Percentiles rank a stretch among this genome's conserved stretches.
Conservation (phyloP, 164 flowering plant genomes). For the Dillenia suffruticosa region DNA sequence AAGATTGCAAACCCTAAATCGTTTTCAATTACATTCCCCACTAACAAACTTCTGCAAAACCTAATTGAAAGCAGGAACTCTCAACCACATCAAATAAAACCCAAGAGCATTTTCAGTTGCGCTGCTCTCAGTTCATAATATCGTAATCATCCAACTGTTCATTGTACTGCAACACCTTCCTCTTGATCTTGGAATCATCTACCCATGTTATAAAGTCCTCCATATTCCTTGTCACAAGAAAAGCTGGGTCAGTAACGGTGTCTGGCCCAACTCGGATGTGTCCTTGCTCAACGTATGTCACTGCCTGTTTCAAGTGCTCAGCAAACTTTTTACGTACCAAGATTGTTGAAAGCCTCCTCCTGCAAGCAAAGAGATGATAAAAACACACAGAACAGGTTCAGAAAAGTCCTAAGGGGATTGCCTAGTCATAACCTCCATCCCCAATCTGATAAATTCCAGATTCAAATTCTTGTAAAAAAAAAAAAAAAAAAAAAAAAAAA, state of each 20-base stretch:
- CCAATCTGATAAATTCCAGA: too few species aligned
- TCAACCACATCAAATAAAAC: too few species aligned
- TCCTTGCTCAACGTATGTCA: conserved; percentile 90
- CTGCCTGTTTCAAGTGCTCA: conserved; percentile 79
- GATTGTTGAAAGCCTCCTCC: conserved; percentile 71
- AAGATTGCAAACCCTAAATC: too few species aligned
- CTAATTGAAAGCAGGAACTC: too few species aligned
- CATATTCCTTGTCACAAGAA: conserved; percentile 89
- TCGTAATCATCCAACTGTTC: conserved; percentile 88
- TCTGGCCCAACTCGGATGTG: conserved; percentile 94
- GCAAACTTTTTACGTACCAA: conserved; percentile 73
- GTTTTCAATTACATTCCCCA: too few species aligned
- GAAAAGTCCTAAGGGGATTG: too few species aligned
- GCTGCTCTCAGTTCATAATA: conserved; percentile 42
- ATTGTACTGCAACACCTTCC: conserved; percentile 81
- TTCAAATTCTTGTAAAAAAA: too few species aligned
- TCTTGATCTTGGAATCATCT: conserved; percentile 85
- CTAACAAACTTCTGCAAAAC: too few species aligned
- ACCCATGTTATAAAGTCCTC: conserved; percentile 97
- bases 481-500: too few species aligned
- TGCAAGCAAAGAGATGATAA: conserved; percentile 17
- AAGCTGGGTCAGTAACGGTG: conserved; percentile 90
- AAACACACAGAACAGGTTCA: too few species aligned
- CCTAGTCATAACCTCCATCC: too few species aligned
- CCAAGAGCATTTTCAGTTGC: too few species aligned